Evolutionary conservation across 2,329 filamentous ascomycete species (phyloP), one percentile per base, ranked within the genome.

Genomic region (Dissoconium aciculare): DNA sequence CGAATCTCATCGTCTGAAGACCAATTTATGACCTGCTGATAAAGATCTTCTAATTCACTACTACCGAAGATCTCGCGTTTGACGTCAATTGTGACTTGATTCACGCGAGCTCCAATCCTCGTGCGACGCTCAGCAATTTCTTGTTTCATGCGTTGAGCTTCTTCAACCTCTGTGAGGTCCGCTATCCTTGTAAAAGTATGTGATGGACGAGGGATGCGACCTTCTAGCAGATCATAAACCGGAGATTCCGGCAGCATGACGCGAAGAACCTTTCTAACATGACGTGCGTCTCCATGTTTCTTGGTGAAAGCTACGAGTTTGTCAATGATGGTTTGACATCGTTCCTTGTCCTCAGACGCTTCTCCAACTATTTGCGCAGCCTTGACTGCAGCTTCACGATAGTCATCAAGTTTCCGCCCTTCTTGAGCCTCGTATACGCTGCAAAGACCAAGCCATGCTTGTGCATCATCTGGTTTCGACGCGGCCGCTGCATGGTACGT

Each of bases 91-190:
- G 80, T 93, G 13, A 95, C 87, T 38, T 89, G 78, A 24, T 71
- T 75, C 34, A 93, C 66, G 27, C 72, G 78, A 6, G 85, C 84
- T 25, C 89, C 89, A 3, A 98, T 66, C 21, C 89, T 70, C 1
- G 85, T 93, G 40, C 85, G 70, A 26, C 89, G 72, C 55, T 93
- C 84, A 17, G 78, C 83, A 42, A 98, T 91, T 35, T 93, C 71
- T 3, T 71, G 80, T 51, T 93, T 93, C 53, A 94, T 87, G 17
- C 73, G 76, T 50, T 87, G 78, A 50, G 79, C 85, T 56, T 98
- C 89, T 37, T 89, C 81, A 2, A 71, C 62, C 50, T 95, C 89
- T 3, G 81, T 67, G 12, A 92, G 79, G 43, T 89, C 76, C 10
- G 82, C 80, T 32, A 95, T 74, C 17, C 71, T 76, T 44, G 75